Evolutionary conservation across 139 green algal species (phyloP).

Genomic region (Chlorella sp.): DNA sequence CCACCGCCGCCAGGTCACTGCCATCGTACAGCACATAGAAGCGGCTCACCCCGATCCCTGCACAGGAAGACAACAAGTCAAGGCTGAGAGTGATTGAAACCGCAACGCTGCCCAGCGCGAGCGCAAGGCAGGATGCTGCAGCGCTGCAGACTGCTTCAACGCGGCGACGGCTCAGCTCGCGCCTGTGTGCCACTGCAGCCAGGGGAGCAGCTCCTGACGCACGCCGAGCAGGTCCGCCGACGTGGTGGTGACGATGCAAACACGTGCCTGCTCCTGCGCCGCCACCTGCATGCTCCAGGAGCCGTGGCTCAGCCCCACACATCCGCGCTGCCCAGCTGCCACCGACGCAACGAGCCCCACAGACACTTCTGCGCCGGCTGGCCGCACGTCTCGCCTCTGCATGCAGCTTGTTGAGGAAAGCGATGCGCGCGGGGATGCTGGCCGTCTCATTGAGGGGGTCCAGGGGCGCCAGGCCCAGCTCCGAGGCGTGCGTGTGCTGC

Average conservation of each 20-base stretch:
- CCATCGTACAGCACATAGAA: slow-evolving; percentile 67
- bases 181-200: slow-evolving; percentile 60
- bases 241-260: slow-evolving; percentile 43
- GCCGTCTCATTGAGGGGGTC: slow-evolving; percentile 19
- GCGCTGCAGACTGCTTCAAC: no score
- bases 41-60: slow-evolving; percentile 41
- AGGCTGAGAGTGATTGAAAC: no score
- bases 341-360: neutral
- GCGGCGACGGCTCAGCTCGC: no score
- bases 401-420: slow-evolving; percentile 34
- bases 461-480: slow-evolving; percentile 16
- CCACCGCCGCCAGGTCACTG: slow-evolving; percentile 36
- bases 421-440: slow-evolving; percentile 15
- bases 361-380: neutral
- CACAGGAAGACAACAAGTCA: no score
- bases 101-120: no score
- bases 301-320: no score
- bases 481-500: slow-evolving; percentile 15
- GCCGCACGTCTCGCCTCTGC: slow-evolving; percentile 1
- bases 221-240: slow-evolving; percentile 45
- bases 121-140: no score
- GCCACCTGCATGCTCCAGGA: slow-evolving; percentile 7
- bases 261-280: neutral
- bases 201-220: slow-evolving; percentile 54
- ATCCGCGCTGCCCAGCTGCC: neutral